phyloP scores from a whole-genome alignment of 2,329 filamentous ascomycete species.

The Neocucurbitaria cava region DNA sequence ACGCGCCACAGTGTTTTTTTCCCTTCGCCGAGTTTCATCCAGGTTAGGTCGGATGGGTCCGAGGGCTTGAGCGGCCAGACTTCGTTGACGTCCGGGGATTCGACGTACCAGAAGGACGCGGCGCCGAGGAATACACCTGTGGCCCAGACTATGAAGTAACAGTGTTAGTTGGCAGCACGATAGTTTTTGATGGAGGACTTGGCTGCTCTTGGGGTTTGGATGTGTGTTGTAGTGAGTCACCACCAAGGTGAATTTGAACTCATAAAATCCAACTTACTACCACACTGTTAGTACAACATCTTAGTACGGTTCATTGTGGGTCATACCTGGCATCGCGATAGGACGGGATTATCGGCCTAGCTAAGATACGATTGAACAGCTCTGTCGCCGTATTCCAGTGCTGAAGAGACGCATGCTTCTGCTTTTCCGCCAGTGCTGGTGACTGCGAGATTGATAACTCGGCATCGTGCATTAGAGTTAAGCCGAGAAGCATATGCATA shows the following conservation, averaged over 20 bases:
- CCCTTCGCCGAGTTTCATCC: slow-evolving; percentile 64
- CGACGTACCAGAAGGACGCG: slow-evolving; percentile 55
- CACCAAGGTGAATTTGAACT: no score
- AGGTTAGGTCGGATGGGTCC: slow-evolving; percentile 59
- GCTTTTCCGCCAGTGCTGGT: slow-evolving; percentile 25
- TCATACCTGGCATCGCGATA: slow-evolving; percentile 51
- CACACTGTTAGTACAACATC: background rate
- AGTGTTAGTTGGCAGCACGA: background rate
- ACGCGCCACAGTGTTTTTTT: slow-evolving; percentile 63
- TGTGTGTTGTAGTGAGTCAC: no score
- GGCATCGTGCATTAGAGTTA: slow-evolving; percentile 63
- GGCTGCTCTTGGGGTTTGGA: no score
- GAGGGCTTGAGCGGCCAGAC: slow-evolving; percentile 64
- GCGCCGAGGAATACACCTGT: slow-evolving; percentile 57
- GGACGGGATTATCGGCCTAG: slow-evolving; percentile 41
- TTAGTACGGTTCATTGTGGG: background rate
- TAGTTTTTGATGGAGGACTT: background rate
- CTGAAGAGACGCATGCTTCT: slow-evolving; percentile 47
- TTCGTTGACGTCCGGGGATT: slow-evolving; percentile 51
- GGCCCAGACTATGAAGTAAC: slow-evolving; percentile 45
- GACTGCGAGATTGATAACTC: slow-evolving; percentile 38
- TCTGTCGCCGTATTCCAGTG: slow-evolving; percentile 59
- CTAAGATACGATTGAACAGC: slow-evolving; percentile 57
- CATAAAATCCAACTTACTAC: background rate
- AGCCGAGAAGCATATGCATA: slow-evolving; percentile 61